Percentiles rank a stretch among this genome's conserved stretches.
These are phyloP conservation scores for Coemansia sp. DNA, from an alignment of 192 early-diverging fungal species.

Conservation along the genomic window DNA sequence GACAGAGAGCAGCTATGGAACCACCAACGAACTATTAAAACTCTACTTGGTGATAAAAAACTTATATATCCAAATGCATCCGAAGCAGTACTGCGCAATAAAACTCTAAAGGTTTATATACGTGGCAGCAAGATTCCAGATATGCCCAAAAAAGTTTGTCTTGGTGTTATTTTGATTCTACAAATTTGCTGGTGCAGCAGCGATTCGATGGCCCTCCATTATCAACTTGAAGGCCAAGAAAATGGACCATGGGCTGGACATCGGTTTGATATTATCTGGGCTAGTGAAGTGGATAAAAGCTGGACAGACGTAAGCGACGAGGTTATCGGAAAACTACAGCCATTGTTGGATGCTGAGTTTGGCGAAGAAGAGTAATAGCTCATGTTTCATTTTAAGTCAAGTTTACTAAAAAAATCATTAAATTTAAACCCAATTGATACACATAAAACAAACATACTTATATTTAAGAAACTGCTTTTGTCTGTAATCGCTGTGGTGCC, in stretches of 20 bases:
- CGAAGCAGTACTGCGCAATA: not conserved
- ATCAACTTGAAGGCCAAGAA: not conserved
- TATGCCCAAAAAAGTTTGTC: too few species aligned
- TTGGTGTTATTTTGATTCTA: too few species aligned
- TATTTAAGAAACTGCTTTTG: not conserved
- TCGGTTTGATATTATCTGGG: not conserved
- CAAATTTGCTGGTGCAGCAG: not conserved
- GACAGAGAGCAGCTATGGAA: not conserved
- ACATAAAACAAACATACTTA: too few species aligned
- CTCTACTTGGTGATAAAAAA: not conserved
- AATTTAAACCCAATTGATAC: too few species aligned
- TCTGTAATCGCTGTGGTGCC: not conserved
- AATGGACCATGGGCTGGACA: conserved; percentile 4
- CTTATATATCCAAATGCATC: not conserved
- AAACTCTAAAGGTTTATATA: not conserved
- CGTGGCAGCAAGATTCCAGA: not conserved
- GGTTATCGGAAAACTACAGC: not conserved
- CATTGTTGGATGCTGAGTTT: not conserved
- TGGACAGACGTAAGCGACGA: not conserved
- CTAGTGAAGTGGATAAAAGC: not conserved
- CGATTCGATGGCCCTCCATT: not conserved
- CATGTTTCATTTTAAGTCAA: too few species aligned
- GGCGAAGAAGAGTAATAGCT: not conserved
- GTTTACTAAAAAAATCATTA: too few species aligned
- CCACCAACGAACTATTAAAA: too few species aligned